A percentile compares a stretch with the other conserved stretches of the same genome.
Conservation (phyloP, 2,329 filamentous ascomycete species). For the Talaromyces sp. region DNA sequence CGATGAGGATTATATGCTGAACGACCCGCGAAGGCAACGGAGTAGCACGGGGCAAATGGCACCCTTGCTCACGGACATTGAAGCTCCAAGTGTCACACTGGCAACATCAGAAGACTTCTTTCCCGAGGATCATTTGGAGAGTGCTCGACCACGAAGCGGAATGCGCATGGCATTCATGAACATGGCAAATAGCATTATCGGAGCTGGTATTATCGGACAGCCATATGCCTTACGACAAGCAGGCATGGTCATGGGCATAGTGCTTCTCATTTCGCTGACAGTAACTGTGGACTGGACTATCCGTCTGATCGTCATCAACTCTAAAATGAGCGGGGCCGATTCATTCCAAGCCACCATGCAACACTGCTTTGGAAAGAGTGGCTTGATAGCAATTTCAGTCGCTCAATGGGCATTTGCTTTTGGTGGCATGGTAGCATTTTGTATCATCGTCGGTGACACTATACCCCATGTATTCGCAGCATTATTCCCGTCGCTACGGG, state of each 20-base stretch:
- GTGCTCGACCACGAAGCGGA: slow-evolving; percentile 71
- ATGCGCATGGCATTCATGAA: slow-evolving; percentile 94
- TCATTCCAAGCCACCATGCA: slow-evolving; percentile 96
- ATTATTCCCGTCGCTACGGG: slow-evolving; percentile 68
- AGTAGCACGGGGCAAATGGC: slow-evolving; percentile 46
- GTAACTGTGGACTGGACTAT: slow-evolving; percentile 96
- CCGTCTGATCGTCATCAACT: slow-evolving; percentile 92
- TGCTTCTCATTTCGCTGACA: slow-evolving; percentile 73
- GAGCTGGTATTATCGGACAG: slow-evolving; percentile 69
- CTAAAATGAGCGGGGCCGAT: slow-evolving; percentile 87
- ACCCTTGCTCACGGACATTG: slow-evolving; percentile 74
- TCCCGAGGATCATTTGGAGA: slow-evolving; percentile 54
- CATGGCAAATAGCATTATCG: slow-evolving; percentile 98
- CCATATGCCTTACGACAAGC: slow-evolving; percentile 95
- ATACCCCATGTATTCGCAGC: slow-evolving; percentile 85
- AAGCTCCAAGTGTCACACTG: slow-evolving; percentile 72
- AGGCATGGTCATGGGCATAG: slow-evolving; percentile 71
- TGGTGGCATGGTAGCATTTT: slow-evolving; percentile 97
- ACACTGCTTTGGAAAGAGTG: slow-evolving; percentile 84
- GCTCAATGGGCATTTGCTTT: slow-evolving; percentile 99
- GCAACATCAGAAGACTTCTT: slow-evolving; percentile 55
- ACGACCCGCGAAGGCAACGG: slow-evolving; percentile 31
- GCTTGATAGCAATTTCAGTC: slow-evolving; percentile 80
- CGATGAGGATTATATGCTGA: slow-evolving; percentile 55
- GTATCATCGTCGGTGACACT: slow-evolving; percentile 92